These are phyloP conservation scores for Nakazawaea peltata DNA, from an alignment of 805 yeast genomes.

Conservation along the genomic window DNA sequence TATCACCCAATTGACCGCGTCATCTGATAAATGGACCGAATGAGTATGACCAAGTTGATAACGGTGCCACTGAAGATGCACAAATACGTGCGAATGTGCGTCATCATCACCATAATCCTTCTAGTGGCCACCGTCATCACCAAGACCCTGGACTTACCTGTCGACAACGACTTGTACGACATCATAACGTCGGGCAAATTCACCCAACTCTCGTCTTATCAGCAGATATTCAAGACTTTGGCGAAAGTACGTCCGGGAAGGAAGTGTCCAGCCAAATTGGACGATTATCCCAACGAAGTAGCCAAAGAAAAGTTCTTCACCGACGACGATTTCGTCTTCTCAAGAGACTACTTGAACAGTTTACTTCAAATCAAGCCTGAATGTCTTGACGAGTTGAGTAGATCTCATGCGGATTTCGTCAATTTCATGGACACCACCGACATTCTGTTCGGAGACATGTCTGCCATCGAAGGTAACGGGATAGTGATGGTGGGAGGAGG, in stretches of 20 bases:
- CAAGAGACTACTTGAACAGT: constrained; percentile 35
- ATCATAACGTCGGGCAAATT: constrained; percentile 6
- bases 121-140: not conserved
- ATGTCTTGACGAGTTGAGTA: constrained; percentile 25
- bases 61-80: not conserved
- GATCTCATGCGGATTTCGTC: constrained; percentile 29
- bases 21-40: no score
- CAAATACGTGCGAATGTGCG: not conserved
- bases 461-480: constrained; percentile 24
- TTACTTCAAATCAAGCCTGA: constrained; percentile 31
- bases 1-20: no score
- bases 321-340: constrained; percentile 33
- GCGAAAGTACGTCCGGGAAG: constrained; percentile 1
- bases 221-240: constrained; percentile 4
- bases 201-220: constrained; percentile 2
- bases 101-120: not conserved
- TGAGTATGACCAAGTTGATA: not conserved
- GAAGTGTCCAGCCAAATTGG: constrained; percentile 5
- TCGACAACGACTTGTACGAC: constrained; percentile 7
- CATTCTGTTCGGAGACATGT: constrained; percentile 19
- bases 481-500: constrained; percentile 50
- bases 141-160: constrained; percentile 3
- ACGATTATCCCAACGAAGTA: constrained; percentile 16
- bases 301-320: constrained; percentile 36
- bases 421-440: constrained; percentile 29